A percentile compares a stretch with the other conserved stretches of the same genome.
Evolutionary conservation across 148 eudicot genomes (phyloP).

Genomic region (Camellia sinensis): DNA sequence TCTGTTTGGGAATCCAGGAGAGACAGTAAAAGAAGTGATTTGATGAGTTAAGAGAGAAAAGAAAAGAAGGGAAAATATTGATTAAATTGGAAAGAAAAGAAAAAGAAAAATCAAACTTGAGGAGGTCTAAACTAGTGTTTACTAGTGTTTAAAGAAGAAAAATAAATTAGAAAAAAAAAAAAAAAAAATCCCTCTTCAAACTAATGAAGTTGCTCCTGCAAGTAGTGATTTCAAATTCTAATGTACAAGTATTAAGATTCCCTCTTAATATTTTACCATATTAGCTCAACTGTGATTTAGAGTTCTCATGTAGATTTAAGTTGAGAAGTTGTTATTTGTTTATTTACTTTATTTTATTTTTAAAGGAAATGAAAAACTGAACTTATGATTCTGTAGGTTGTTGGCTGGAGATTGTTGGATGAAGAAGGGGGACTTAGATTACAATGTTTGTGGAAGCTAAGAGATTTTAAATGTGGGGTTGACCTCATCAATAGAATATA

Average conservation of each 20-base stretch:
- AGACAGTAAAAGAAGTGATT: too few species aligned
- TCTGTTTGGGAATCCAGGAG: background rate
- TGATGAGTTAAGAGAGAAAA: too few species aligned
- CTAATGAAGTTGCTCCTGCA: background rate
- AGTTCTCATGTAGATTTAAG: background rate
- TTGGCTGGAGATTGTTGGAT: slow-evolving; percentile 74
- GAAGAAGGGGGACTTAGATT: slow-evolving; percentile 49
- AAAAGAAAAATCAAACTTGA: background rate
- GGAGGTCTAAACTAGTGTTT: background rate
- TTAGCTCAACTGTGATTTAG: background rate
- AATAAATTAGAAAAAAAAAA: too few species aligned
- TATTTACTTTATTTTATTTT: background rate
- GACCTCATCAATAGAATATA: slow-evolving; percentile 65
- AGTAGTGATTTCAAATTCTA: background rate
- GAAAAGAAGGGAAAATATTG: background rate
- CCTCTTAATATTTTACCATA: background rate
- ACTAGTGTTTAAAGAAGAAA: background rate
- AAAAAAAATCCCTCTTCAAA: background rate
- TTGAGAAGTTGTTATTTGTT: background rate
- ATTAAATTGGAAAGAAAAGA: background rate
- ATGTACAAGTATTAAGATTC: background rate
- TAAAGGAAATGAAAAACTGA: background rate
- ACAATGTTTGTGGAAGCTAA: slow-evolving; percentile 82
- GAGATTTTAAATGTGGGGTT: slow-evolving; percentile 56
- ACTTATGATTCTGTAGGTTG: slow-evolving; percentile 38